Percentiles rank a stretch among this genome's conserved stretches.
These are phyloP conservation scores for Penicillium crystallinum DNA, from an alignment of 495 filamentous ascomycete genomes.

Conservation along the genomic window DNA sequence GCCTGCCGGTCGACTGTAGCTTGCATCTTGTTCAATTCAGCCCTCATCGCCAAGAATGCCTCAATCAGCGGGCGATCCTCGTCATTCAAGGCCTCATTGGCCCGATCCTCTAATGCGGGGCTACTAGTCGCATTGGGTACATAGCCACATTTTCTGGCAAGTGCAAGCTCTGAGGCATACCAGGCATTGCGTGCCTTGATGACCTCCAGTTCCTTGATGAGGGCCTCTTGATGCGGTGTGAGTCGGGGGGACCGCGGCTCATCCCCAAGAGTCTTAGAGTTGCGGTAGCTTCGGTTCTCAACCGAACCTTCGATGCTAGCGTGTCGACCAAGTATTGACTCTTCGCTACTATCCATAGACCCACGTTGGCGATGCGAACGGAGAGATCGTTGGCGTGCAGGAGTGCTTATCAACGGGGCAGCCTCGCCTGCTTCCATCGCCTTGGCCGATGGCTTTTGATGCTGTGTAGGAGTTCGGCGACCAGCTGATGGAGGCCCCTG, in stretches of 20 bases:
- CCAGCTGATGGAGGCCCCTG: constrained; percentile 47
- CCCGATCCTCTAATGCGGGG: constrained; percentile 69
- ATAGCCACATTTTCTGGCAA: constrained; percentile 87
- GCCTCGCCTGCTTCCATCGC: constrained; percentile 48
- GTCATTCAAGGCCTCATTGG: constrained; percentile 72
- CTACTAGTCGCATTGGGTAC: constrained; percentile 64
- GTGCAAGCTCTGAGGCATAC: constrained; percentile 90
- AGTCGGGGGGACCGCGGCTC: constrained; percentile 43
- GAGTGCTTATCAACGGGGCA: constrained; percentile 39
- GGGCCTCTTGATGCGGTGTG: constrained; percentile 45
- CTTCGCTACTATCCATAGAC: constrained; percentile 44
- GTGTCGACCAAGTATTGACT: constrained; percentile 40
- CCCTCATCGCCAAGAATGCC: constrained; percentile 84
- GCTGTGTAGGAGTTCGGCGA: constrained; percentile 58
- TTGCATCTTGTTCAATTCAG: constrained; percentile 72
- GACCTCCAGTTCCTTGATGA: constrained; percentile 78
- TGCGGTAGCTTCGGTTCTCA: constrained; percentile 37
- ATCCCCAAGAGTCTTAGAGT: constrained; percentile 35
- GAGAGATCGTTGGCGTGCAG: constrained; percentile 40
- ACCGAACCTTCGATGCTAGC: constrained; percentile 41
- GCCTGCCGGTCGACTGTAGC: constrained; percentile 81
- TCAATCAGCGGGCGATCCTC: constrained; percentile 90
- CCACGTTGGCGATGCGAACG: constrained; percentile 38
- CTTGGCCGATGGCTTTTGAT: constrained; percentile 36
- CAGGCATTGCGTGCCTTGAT: constrained; percentile 84